Percentiles rank a stretch among this genome's conserved stretches.
phyloP scores from a whole-genome alignment of 768 basidiomycete species.

The Kwoniella dejecticola region DNA sequence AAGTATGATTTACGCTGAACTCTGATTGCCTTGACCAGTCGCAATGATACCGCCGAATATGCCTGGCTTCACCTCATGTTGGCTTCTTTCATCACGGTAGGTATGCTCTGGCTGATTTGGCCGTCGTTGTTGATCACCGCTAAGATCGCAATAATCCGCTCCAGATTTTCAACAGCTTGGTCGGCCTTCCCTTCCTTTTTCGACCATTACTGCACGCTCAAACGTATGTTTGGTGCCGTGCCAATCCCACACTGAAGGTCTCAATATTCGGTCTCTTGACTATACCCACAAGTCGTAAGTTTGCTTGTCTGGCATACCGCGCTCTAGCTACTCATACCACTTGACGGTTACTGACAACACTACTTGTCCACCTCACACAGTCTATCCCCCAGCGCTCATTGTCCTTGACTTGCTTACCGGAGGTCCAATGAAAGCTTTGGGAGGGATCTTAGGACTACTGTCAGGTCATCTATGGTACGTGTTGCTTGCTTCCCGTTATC shows the following conservation, averaged over 20 bases:
- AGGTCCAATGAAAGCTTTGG: slow-evolving; percentile 48
- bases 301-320: neutral
- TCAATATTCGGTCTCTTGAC: slow-evolving; percentile 53
- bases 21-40: slow-evolving; percentile 14
- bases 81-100: slow-evolving; percentile 40
- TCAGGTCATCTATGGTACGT: slow-evolving; percentile 53
- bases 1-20: too few relatives aligned
- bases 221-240: slow-evolving; percentile 53
- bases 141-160: neutral
- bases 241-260: slow-evolving; percentile 52
- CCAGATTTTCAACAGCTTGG: slow-evolving; percentile 46
- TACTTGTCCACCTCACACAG: too few relatives aligned
- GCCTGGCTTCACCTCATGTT: slow-evolving; percentile 53
- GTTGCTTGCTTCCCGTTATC: too few relatives aligned
- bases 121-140: neutral
- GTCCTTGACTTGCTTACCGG: slow-evolving; percentile 51
- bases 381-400: slow-evolving; percentile 50
- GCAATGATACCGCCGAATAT: slow-evolving; percentile 47
- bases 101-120: slow-evolving; percentile 20
- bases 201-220: slow-evolving; percentile 53
- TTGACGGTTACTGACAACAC: too few relatives aligned
- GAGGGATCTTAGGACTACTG: slow-evolving; percentile 46
- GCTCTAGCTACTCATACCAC: too few relatives aligned
- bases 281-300: slow-evolving; percentile 53
- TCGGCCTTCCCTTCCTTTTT: slow-evolving; percentile 52